A percentile compares a stretch with the other conserved stretches of the same genome.
phyloP scores from a whole-genome alignment of 2,329 filamentous ascomycete species.

The Fulvia fulva region DNA sequence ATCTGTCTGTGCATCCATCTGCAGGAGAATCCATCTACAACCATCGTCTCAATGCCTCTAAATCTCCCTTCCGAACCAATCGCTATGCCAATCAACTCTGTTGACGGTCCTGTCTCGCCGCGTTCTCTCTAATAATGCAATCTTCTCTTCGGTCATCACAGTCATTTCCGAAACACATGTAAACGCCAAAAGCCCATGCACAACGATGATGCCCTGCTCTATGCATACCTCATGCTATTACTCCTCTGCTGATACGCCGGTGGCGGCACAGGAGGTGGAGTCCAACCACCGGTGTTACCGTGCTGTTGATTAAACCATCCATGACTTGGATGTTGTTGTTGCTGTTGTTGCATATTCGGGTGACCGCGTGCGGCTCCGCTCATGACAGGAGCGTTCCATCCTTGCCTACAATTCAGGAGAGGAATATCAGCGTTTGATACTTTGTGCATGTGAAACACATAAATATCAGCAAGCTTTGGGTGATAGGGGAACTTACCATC shows the following conservation, averaged over 20 bases:
- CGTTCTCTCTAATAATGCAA: not conserved
- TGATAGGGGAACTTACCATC: conserved; percentile 19
- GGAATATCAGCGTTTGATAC: not conserved
- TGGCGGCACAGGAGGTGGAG: conserved; percentile 22
- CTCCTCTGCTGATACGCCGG: conserved; percentile 17
- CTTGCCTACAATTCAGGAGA: conserved; percentile 14
- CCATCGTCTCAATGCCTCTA: not conserved
- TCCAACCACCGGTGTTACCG: conserved; percentile 14
- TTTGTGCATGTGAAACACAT: not conserved
- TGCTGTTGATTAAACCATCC: conserved; percentile 22
- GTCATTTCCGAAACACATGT: not conserved
- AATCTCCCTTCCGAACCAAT: not conserved
- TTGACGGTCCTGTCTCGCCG: not conserved
- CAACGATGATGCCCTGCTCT: not conserved
- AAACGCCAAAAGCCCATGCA: not conserved
- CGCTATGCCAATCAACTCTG: not conserved
- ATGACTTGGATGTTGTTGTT: conserved; percentile 22
- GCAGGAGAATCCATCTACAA: not conserved
- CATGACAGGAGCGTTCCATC: conserved; percentile 24
- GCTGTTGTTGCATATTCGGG: conserved; percentile 19
- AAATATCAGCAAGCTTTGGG: not conserved
- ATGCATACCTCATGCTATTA: conserved; percentile 22
- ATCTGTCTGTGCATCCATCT: not conserved
- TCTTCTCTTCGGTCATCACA: not conserved
- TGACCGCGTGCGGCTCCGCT: conserved; percentile 2